A percentile compares a stretch with the other conserved stretches of the same genome.
These are phyloP conservation scores for Xylaria longipes DNA, from an alignment of 495 filamentous ascomycete species.

Conservation along the genomic window DNA sequence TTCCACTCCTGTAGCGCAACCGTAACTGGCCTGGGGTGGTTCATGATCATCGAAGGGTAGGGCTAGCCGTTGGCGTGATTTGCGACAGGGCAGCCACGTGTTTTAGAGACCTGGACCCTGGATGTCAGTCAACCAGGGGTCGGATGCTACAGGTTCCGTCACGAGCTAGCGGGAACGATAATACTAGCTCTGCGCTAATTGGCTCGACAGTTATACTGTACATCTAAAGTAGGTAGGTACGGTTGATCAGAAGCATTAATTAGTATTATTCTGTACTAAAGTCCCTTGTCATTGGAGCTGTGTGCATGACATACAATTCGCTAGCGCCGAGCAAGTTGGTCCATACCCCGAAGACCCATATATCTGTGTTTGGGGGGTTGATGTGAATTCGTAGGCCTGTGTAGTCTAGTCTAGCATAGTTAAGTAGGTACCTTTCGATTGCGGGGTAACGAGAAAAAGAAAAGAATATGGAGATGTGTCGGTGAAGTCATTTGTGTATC, in stretches of 20 bases:
- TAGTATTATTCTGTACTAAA: background rate
- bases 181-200: background rate
- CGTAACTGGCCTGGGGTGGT: background rate
- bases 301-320: background rate
- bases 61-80: background rate
- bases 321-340: background rate
- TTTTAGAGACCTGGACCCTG: background rate
- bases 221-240: background rate
- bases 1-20: constrained; percentile 1
- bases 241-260: too few relatives aligned
- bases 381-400: background rate
- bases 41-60: constrained; percentile 6
- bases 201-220: background rate
- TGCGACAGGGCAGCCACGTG: constrained; percentile 24
- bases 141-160: background rate
- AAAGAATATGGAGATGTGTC: background rate
- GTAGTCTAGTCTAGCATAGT: too few relatives aligned
- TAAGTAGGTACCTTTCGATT: too few relatives aligned
- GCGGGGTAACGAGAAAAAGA: background rate
- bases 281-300: background rate
- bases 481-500: background rate
- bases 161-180: background rate
- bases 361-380: background rate
- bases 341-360: background rate
- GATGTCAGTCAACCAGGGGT: background rate